These are phyloP conservation scores for Penicillium sumatraense DNA, from an alignment of 2,329 filamentous ascomycete species.

Conservation along the genomic window DNA sequence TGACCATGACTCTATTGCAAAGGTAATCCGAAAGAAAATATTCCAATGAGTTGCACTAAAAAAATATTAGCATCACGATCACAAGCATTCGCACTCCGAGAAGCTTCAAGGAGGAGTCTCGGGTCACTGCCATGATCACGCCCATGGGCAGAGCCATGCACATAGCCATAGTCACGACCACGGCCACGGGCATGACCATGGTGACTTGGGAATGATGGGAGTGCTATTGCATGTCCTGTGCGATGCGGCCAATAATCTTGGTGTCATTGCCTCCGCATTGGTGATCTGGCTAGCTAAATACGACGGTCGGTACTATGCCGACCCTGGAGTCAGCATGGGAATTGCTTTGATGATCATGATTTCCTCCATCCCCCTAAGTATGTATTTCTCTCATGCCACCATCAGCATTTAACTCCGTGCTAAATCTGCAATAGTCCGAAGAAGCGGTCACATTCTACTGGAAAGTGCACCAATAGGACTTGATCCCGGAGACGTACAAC, in stretches of 20 bases:
- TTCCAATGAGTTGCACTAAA: not conserved
- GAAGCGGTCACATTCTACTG: constrained; percentile 65
- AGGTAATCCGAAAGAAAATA: constrained; percentile 17
- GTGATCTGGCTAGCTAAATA: constrained; percentile 70
- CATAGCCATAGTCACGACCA: constrained; percentile 25
- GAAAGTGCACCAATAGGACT: constrained; percentile 68
- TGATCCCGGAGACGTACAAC: constrained; percentile 65
- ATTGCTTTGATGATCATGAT: constrained; percentile 75
- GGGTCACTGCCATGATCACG: constrained; percentile 13
- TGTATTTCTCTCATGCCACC: not conserved
- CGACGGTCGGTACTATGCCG: constrained; percentile 68
- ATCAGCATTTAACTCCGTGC: not conserved
- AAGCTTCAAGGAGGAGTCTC: constrained; percentile 10
- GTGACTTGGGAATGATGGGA: constrained; percentile 72
- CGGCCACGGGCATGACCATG: constrained; percentile 33
- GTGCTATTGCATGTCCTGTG: constrained; percentile 73
- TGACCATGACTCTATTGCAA: constrained; percentile 14
- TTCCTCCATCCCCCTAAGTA: constrained; percentile 62
- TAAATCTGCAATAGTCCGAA: constrained; percentile 26
- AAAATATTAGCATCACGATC: constrained; percentile 26
- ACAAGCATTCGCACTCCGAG: constrained; percentile 28
- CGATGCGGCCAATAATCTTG: constrained; percentile 76
- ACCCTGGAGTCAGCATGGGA: constrained; percentile 69
- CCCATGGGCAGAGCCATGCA: constrained; percentile 9
- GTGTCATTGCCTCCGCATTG: constrained; percentile 71